Base-by-base conservation (phyloP, 805 yeast species). In the Torulaspora delbrueckii region DNA sequence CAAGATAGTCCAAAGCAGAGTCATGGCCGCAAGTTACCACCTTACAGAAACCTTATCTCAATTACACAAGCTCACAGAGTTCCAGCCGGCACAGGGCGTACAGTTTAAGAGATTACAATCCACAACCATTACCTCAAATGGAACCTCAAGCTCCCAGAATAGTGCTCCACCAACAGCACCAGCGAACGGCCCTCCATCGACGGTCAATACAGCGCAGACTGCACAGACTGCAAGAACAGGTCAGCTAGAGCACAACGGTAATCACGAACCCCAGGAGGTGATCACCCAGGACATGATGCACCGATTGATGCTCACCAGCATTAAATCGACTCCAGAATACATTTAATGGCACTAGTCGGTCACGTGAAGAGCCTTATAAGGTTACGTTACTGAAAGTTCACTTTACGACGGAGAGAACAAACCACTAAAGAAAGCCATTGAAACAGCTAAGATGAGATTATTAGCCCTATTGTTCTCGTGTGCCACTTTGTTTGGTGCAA, bases 1-100 rank as follows among this genome's bases (percentile, higher is more conserved):
- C 58, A 81, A 85, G 31, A 76, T 90, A 2, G 70, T 91, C 5
- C 77, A 86, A 14, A 81, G 90, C 28, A 69, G 97, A 48, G 65
- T 88, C 27, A 66, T 82, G 52, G 73, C 82, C 34, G 70, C 81
- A 2, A 66, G 44, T 40, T 63, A 45, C 45, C 70, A 45, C 42
- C 57, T 82, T 34, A 66, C 73, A 19, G 69, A 74, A 26, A 77
- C 84, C 0, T 57, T 82, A 35, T 62, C 68, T 12, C 63, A 63
- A 22, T 65, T 83, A 4, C 75, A 74, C 32, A 61, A 67, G 13
- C 56, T 82, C 42, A 77, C 83, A 0, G 69, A 69, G 16, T 82
- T 78, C 57, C 74, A 80, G 5, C 82, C 86, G 0, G 71, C 84
- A 1, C 75, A 75, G 44, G 88, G 88, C n/a, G 58, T 58, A 6